Evolutionary conservation across 371 early-diverging fungal genomes (phyloP), one percentile per base, ranked within the genome.

Genomic region (Mucor mucedo): DNA sequence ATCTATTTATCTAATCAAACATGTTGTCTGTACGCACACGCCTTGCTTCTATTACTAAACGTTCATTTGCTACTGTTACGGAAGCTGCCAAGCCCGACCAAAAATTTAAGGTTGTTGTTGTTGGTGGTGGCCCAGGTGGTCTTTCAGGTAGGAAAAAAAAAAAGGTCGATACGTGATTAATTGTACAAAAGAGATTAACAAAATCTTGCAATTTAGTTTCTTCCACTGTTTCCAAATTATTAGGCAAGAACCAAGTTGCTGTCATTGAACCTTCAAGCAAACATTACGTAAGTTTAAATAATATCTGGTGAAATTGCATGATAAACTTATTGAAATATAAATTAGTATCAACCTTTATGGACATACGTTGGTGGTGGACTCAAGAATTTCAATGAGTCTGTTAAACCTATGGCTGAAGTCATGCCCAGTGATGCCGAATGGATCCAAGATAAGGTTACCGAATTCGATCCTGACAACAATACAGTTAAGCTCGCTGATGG

Each of bases 291-390:
- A 76, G 83, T 70, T 3, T 6, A 28, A 5, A 3, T 16, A 4
- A 4, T 9, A 42, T 16, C 5, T 27, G 47, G 14, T 28, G 28
- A n/a, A 14, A 48, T 48, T 9, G 5, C 6, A 29, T 28, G 4
- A 50, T 8, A 30, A 50, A 30, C 53, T 45, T 10, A 53, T 49
- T 58, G 49, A 32, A 55, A 65, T 57, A 8, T 30, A 5, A 29
- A 29, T 9, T 64, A 89, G 88, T 93, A 95, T 72, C 95, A 94
- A 82, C 94, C 95, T 38, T 72, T 95, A 55, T 95, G 93, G 88
- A 93, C 93, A 5, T 91, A 91, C 84, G 93, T 95, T 58, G 95
- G 95, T 58, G 93, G 85, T 58, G 95, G 95, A 21, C 75, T 94
- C 60, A 95, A 95, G 82, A 63, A 87, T 33, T 86, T 94, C 48